Evolutionary conservation across 495 filamentous ascomycete species (phyloP).

Genomic region (Talaromyces borbonicus): DNA sequence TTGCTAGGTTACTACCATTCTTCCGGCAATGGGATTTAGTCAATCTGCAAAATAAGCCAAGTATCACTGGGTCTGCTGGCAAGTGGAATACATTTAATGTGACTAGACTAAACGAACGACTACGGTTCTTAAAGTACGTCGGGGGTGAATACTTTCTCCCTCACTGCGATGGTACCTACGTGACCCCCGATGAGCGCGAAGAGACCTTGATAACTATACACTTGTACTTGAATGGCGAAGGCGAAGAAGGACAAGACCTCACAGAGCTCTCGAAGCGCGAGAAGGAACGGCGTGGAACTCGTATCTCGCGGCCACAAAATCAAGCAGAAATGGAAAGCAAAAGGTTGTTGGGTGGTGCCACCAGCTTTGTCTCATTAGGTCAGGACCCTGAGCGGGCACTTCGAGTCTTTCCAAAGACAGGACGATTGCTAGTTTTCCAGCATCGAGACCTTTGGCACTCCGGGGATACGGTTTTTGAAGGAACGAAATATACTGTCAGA

Average conservation of each 20-base stretch:
- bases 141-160: conserved; percentile 68
- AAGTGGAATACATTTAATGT: conserved; percentile 44
- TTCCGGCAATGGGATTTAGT: conserved; percentile 30
- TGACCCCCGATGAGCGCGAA: conserved; percentile 47
- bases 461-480: conserved; percentile 63
- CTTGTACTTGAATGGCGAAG: conserved; percentile 64
- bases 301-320: too few relatives aligned
- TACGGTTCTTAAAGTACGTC: conserved; percentile 73
- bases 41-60: conserved; percentile 24
- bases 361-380: conserved; percentile 44
- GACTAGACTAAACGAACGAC: conserved; percentile 59
- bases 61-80: conserved; percentile 36
- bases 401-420: conserved; percentile 60
- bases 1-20: conserved; percentile 45
- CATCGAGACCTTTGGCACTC: conserved; percentile 58
- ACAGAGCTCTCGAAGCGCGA: conserved; percentile 16
- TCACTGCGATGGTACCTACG: conserved; percentile 65
- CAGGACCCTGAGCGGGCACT: conserved; percentile 35
- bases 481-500: conserved; percentile 67
- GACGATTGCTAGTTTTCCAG: conserved; percentile 70
- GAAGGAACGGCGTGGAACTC: too few relatives aligned
- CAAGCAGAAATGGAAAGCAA: too few relatives aligned
- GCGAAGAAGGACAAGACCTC: conserved; percentile 33
- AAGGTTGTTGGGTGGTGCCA: conserved; percentile 45
- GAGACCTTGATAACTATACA: conserved; percentile 68